Evolutionary conservation across 2,329 filamentous ascomycete species (phyloP).

Genomic region (Coccinonectria pachysandricola): DNA sequence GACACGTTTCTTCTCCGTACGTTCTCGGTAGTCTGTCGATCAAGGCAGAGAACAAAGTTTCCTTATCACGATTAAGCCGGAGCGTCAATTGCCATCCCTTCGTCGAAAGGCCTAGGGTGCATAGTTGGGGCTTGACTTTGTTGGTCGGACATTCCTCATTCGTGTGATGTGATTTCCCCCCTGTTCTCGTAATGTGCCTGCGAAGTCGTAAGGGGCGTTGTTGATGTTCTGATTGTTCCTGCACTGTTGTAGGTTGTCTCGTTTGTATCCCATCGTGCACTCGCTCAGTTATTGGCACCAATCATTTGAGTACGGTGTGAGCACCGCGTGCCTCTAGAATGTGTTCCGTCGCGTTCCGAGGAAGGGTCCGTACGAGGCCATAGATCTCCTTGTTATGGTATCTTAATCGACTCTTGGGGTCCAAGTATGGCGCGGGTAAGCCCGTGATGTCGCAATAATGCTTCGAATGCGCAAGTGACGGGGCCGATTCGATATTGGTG

Average conservation of each 20-base stretch:
- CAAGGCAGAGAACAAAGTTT: conserved; percentile 63
- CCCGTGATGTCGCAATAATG: conserved; percentile 96
- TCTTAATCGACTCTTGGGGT: conserved; percentile 86
- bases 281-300: too few species aligned
- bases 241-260: too few species aligned
- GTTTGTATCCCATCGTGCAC: too few species aligned
- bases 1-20: conserved; percentile 47
- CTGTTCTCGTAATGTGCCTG: conserved; percentile 3
- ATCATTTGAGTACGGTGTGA: conserved; percentile 79
- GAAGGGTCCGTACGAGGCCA: conserved; percentile 65
- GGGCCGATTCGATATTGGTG: conserved; percentile 92
- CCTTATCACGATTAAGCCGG: conserved; percentile 96
- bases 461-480: conserved; percentile 72
- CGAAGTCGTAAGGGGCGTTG: too few species aligned
- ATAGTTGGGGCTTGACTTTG: conserved; percentile 96
- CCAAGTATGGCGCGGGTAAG: conserved; percentile 79
- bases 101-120: conserved; percentile 69
- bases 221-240: too few species aligned
- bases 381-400: conserved; percentile 95
- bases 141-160: conserved; percentile 57
- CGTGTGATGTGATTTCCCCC: conserved; percentile 4
- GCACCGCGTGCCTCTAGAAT: conserved; percentile 86
- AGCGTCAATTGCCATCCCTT: conserved; percentile 79
- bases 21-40: conserved; percentile 71
- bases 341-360: conserved; percentile 74